A percentile compares a stretch with the other conserved stretches of the same genome.
Evolutionary conservation across 371 early-diverging fungal species (phyloP).

Genomic region (Saksenaea oblongispora): DNA sequence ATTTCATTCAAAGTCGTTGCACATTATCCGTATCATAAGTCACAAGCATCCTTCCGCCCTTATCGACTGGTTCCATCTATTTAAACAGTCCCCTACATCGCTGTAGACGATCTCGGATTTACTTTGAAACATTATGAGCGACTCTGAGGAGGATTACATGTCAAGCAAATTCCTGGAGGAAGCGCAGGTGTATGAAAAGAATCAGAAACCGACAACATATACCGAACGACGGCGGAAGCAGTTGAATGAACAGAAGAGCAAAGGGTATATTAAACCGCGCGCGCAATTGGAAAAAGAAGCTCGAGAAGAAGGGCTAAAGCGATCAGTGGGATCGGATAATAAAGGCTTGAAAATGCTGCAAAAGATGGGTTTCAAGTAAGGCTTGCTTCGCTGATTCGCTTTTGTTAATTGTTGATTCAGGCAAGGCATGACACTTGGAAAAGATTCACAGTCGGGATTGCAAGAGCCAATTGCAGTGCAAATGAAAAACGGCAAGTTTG

Average conservation of each 20-base stretch:
- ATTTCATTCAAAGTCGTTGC: too few species aligned
- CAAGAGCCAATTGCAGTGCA: conserved; percentile 51
- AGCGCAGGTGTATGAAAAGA: conserved; percentile 32
- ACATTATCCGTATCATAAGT: too few species aligned
- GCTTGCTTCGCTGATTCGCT: background rate
- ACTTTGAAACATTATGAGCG: conserved; percentile 9
- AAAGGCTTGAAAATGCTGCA: conserved; percentile 71
- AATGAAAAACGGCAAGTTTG: conserved; percentile 34
- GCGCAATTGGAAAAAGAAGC: conserved; percentile 51
- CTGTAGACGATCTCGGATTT: too few species aligned
- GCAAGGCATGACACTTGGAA: conserved; percentile 48
- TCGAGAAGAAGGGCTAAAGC: conserved; percentile 53
- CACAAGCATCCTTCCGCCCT: too few species aligned
- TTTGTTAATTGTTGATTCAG: conserved; percentile 19
- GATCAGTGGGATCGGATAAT: conserved; percentile 50
- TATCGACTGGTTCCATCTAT: too few species aligned
- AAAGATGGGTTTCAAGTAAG: conserved; percentile 73
- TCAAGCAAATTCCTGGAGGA: conserved; percentile 52
- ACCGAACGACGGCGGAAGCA: conserved; percentile 49
- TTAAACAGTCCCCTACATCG: too few species aligned
- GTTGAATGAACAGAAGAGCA: conserved; percentile 46
- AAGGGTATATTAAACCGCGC: conserved; percentile 48
- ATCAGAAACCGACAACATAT: conserved; percentile 36
- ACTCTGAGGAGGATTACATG: conserved; percentile 67
- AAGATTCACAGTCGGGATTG: conserved; percentile 27